Percentiles rank a stretch among this genome's conserved stretches.
Evolutionary conservation across 345 rosid genomes (phyloP).

Genomic region (Acer negundo): DNA sequence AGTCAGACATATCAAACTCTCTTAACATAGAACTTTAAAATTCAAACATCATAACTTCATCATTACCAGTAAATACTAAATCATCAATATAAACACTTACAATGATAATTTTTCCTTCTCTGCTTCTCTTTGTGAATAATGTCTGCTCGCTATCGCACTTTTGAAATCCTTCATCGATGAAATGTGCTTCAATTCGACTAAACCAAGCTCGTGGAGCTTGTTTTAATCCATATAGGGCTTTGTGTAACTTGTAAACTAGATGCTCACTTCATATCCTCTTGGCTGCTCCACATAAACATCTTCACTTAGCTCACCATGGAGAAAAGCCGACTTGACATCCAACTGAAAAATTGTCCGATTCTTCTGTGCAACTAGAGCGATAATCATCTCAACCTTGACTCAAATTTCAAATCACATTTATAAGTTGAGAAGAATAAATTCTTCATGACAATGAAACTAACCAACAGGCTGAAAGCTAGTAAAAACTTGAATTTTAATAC

Average conservation of each 20-base stretch:
- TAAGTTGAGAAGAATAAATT: neutral
- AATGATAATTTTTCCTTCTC: neutral
- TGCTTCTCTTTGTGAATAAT: neutral
- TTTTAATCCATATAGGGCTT: too few relatives aligned
- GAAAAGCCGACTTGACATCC: slow-evolving; percentile 2
- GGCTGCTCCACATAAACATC: slow-evolving; percentile 1
- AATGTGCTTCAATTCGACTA: neutral
- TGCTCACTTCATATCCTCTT: neutral
- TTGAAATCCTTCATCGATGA: neutral
- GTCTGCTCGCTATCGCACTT: neutral
- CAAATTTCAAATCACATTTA: too few relatives aligned
- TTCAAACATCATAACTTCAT: neutral
- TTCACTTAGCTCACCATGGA: neutral
- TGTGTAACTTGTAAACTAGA: neutral
- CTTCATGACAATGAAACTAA: neutral
- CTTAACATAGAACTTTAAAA: neutral
- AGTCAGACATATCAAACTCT: slow-evolving; percentile 1
- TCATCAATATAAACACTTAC: neutral
- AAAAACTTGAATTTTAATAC: neutral
- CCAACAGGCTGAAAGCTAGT: neutral
- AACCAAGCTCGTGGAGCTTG: neutral
- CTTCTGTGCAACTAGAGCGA: neutral
- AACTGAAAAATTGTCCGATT: neutral
- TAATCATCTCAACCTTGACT: too few relatives aligned
- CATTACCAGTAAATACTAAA: neutral